Base-by-base conservation (phyloP, 768 basidiomycete genomes). In the Cubamyces lactineus region DNA sequence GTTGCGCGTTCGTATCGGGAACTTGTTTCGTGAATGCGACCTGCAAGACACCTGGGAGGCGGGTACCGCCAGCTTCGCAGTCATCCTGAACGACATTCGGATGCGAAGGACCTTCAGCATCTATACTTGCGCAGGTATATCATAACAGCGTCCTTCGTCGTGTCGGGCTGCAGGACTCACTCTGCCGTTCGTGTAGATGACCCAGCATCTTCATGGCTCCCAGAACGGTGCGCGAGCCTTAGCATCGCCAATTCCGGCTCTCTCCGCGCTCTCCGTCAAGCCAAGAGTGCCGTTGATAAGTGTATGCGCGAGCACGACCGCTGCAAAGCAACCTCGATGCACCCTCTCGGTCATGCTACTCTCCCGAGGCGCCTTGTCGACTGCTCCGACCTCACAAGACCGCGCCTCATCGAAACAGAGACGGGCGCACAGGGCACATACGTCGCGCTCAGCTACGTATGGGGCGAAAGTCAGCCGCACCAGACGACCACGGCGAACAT, bases 391-490 rank as follows among this genome's bases (percentile, higher is more conserved):
- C 50, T 38, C 16, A 11, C 13, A 2, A 30, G 17, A 3, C 50
- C 50, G 12, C 50, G n/a, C 21, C 50, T 51, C 6, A 2, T 19
- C 3, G n/a, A 30, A 13, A 51, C 50, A 7, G 30, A n/a, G 3
- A 17, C 12, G 9, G 34, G 34, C 19, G 51, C 19, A 11, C 5
- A 34, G 11, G 34, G 34, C 7, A 7, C 30, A 12, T 52, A 52
- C 38, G 38, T 39, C 12, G 51, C 51, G 6, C 51, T 52, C 11
- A 52, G 51, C 34, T 52, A 52, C 38, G 51, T 52, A 13, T 52
- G 51, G 51, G 51, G 51, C 1, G 51, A 52, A 21, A 19, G 7
- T 3, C 51, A 52, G 21, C 38, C 51, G 0, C 38, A 52, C n/a
- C 30, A 17, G 4, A 51, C 28, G 16, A 51, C 34, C 45, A 5